phyloP scores from a whole-genome alignment of 805 yeast species.

The Candida nonsorbophila region DNA sequence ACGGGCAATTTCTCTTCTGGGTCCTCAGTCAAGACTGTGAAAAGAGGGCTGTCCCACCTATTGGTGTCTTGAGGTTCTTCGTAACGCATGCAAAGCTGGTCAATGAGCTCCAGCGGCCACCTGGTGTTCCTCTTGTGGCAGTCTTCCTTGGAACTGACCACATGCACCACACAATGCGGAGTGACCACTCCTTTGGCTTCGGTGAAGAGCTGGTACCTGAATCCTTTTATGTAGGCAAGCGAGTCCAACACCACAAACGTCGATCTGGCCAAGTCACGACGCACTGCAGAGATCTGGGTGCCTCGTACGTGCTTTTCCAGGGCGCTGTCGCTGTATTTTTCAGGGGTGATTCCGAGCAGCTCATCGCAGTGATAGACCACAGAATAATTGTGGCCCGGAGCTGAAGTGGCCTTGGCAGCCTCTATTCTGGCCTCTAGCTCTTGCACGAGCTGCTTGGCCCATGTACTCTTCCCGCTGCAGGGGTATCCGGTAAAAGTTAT shows the following conservation, averaged over 20 bases:
- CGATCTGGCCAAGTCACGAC: constrained; percentile 64
- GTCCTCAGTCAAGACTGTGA: constrained; percentile 54
- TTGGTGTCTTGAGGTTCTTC: constrained; percentile 88
- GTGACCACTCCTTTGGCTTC: constrained; percentile 85
- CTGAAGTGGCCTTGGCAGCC: constrained; percentile 27
- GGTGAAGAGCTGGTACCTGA: constrained; percentile 88
- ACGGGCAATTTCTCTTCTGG: constrained; percentile 50
- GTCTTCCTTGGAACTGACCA: constrained; percentile 59
- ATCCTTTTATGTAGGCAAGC: constrained; percentile 87
- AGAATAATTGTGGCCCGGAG: constrained; percentile 50
- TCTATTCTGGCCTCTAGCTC: constrained; percentile 45
- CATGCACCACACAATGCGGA: constrained; percentile 77
- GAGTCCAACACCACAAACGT: constrained; percentile 82
- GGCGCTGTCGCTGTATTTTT: constrained; percentile 62
- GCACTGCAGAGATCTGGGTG: constrained; percentile 81
- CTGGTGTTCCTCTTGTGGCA: constrained; percentile 61
- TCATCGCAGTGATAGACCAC: constrained; percentile 77
- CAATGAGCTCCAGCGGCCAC: constrained; percentile 66
- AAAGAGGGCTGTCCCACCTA: constrained; percentile 93
- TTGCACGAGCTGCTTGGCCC: constrained; percentile 53
- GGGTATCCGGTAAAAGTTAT: constrained; percentile 83
- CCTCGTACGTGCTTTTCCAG: constrained; percentile 82
- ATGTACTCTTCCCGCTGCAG: constrained; percentile 73
- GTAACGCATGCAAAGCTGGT: constrained; percentile 72
- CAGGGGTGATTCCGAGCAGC: constrained; percentile 63